Evolutionary conservation across 169 alveolate species (phyloP).

Genomic region (Plasmodium malariae): DNA sequence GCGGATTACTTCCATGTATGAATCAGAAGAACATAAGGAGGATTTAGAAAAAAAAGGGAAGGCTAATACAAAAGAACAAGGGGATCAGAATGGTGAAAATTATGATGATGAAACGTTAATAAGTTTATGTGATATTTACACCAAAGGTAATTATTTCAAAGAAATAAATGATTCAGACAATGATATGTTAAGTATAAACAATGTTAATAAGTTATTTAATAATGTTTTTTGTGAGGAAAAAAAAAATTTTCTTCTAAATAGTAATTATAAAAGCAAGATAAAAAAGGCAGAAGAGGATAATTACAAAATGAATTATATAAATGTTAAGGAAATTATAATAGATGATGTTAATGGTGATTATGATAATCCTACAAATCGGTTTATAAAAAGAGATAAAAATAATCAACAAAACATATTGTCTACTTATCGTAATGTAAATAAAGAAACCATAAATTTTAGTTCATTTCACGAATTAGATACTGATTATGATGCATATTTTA

Average conservation of each 20-base stretch:
- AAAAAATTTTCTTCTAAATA: not conserved
- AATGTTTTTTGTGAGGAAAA: not conserved
- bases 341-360: not conserved
- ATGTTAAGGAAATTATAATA: not conserved
- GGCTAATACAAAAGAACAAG: conserved; percentile 1
- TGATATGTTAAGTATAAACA: not conserved
- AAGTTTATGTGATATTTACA: conserved; percentile 44
- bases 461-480: not conserved
- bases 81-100: not conserved
- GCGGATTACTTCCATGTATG: too few relatives aligned
- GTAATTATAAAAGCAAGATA: not conserved
- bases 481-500: conserved; percentile 26
- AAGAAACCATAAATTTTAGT: not conserved
- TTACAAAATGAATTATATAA: not conserved
- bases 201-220: not conserved
- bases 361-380: not conserved
- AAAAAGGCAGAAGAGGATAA: not conserved
- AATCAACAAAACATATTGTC: not conserved
- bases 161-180: not conserved
- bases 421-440: not conserved
- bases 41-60: conserved; percentile 1
- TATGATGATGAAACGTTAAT: not conserved
- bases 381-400: not conserved
- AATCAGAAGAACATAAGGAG: not conserved
- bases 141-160: conserved; percentile 23